phyloP scores from a whole-genome alignment of 768 basidiomycete genomes.

The Boletus rubropictus region DNA sequence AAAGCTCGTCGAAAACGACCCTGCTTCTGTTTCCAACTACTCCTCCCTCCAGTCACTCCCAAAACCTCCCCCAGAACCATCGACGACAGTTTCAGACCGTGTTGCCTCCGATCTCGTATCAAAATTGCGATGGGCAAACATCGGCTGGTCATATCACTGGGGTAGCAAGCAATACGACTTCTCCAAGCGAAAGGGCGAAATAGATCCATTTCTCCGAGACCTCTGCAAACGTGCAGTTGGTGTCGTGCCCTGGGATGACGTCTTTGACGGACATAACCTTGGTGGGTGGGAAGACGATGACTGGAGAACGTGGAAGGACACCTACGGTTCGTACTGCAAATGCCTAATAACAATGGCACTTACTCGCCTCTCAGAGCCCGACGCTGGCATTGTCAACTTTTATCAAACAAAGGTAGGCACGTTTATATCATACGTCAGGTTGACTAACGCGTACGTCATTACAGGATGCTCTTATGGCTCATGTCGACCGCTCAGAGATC shows the following conservation, averaged over 20 bases:
- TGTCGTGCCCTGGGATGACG: slow-evolving; percentile 61
- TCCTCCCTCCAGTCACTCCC: slow-evolving; percentile 45
- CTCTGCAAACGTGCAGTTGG: slow-evolving; percentile 61
- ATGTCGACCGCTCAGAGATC: slow-evolving; percentile 95
- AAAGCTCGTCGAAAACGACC: slow-evolving; percentile 64
- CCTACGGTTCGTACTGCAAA: slow-evolving; percentile 57
- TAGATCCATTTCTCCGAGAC: slow-evolving; percentile 50
- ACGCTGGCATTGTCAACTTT: slow-evolving; percentile 96
- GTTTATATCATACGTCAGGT: not conserved
- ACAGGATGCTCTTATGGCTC: slow-evolving; percentile 90
- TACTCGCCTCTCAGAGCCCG: slow-evolving; percentile 56
- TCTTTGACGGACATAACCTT: slow-evolving; percentile 40
- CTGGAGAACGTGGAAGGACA: slow-evolving; percentile 71
- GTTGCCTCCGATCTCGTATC: slow-evolving; percentile 53
- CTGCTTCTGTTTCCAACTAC: slow-evolving; percentile 57
- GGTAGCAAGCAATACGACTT: slow-evolving; percentile 94
- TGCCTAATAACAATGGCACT: slow-evolving; percentile 4
- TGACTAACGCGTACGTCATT: not conserved
- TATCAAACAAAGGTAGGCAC: slow-evolving; percentile 66
- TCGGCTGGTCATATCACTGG: slow-evolving; percentile 98
- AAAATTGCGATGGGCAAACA: slow-evolving; percentile 91
- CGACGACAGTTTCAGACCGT: slow-evolving; percentile 47
- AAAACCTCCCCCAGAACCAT: slow-evolving; percentile 62
- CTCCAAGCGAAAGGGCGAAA: slow-evolving; percentile 54
- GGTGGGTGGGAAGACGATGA: slow-evolving; percentile 52